Base-by-base conservation (phyloP, 1,139 yeast genomes). In the Kodamaea arcana region DNA sequence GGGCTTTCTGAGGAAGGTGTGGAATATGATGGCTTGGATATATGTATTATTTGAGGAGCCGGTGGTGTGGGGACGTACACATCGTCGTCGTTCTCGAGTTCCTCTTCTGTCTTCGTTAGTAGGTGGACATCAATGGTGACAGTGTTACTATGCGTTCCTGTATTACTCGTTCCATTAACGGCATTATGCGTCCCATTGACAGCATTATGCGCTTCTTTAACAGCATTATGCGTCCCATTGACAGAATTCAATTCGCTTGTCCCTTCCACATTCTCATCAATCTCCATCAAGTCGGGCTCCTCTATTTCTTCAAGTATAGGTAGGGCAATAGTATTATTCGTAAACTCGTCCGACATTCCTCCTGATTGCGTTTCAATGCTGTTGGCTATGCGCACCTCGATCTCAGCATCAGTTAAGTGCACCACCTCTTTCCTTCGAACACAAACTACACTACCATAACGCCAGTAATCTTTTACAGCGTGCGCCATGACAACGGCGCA, bases 391-490 rank as follows among this genome's bases (percentile, higher is more conserved):
- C 9, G 17, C 15, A 21, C 33, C 10, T 14, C 30, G 16, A 21
- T 30, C 6, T 42, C 46, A 17, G 36, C 46, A 9, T 46, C 48
- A 10, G 41, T 33, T 25, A 69, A 38, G 36, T 51, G 52, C 12
- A 43, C 45, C 17, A 71, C 60, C 3, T 67, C 62, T 37, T 57
- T 63, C 31, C 69, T 52, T 43, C 69, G 76, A 10, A 84, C 65
- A 47, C 94, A 84, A 42, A 80, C 75, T 3, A 67, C 72, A 47
- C 78, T 79, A 1, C 96, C 97, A 46, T 72, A 74, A 1, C 51
- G 62, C 94, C 95, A 88, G 50, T 78, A 88, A 40, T 87, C 95
- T 43, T 63, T 62, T 1, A 90, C 72, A 0, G 90, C 83, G 39
- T 77, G 79, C 0, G 97, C 82, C 22, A 90, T 63, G 29, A 72